Percentiles rank a stretch among this genome's conserved stretches.
Conservation (phyloP, 2,329 filamentous ascomycete species). For the Apiospora hydei region DNA sequence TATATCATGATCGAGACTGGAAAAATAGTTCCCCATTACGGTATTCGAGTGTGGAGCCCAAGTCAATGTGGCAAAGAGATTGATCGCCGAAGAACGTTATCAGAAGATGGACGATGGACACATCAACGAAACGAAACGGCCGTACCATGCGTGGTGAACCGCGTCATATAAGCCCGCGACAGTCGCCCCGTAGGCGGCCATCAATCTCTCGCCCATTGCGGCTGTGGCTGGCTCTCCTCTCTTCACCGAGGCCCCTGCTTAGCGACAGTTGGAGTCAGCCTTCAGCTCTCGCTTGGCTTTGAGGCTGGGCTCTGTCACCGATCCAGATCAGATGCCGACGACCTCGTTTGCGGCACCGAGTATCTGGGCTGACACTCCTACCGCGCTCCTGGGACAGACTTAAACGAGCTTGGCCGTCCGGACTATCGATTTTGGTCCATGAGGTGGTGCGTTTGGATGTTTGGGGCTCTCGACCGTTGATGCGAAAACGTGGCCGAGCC, state of each 20-base stretch:
- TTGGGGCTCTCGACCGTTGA: not conserved
- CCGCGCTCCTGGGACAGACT: not conserved
- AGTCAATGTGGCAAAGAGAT: not conserved
- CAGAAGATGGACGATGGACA: not conserved
- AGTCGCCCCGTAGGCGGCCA: not conserved
- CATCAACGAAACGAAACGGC: not conserved
- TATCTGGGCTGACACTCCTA: not conserved
- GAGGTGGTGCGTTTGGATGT: not conserved
- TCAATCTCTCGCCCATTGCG: not conserved
- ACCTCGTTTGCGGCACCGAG: conserved; percentile 3
- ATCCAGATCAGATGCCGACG: not conserved
- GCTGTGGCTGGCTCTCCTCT: not conserved
- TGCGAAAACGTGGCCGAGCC: conserved; percentile 29
- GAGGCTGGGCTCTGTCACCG: not conserved
- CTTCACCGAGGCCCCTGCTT: not conserved
- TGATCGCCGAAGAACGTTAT: not conserved
- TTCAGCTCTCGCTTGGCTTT: conserved; percentile 2
- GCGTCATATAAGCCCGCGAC: not conserved
- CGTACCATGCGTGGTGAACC: not conserved
- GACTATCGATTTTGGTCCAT: conserved; percentile 3
- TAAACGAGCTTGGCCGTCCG: not conserved
- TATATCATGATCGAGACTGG: conserved; percentile 29
- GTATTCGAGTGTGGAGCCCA: not conserved
- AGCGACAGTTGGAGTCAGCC: not conserved
- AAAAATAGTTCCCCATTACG: conserved; percentile 34